Conservation (phyloP, 495 filamentous ascomycete genomes). For the Sordaria brevicollis region DNA sequence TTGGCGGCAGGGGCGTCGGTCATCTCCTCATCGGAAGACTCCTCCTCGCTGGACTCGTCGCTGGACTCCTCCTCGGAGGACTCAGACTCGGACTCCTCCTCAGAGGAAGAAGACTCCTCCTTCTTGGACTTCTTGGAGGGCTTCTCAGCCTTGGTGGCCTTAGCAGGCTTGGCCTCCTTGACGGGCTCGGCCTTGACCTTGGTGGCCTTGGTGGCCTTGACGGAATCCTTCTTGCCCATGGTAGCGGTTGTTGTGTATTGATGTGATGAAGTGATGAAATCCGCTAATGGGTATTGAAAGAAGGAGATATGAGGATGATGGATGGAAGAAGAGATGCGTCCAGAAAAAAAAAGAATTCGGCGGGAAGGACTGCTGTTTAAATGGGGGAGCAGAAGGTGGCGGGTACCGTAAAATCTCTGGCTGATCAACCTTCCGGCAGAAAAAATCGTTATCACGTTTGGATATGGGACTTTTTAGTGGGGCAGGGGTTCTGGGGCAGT, state of each 20-base stretch:
- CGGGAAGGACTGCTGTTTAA: constrained; percentile 11
- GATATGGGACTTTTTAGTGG: constrained; percentile 9
- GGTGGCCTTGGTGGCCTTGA: constrained; percentile 37
- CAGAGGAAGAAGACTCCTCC: constrained; percentile 9
- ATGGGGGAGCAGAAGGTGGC: constrained; percentile 17
- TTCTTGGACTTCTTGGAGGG: constrained; percentile 15
- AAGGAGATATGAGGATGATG: constrained; percentile 12
- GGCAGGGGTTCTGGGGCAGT: background rate
- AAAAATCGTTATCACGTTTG: constrained; percentile 10
- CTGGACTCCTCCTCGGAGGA: constrained; percentile 15
- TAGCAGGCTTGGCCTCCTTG: constrained; percentile 31
- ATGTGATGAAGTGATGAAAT: constrained; percentile 7
- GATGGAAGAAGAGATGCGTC: constrained; percentile 1
- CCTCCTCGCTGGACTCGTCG: constrained; percentile 24
- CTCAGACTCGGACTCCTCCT: constrained; percentile 1
- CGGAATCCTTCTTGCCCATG: constrained; percentile 50
- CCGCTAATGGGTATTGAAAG: constrained; percentile 5
- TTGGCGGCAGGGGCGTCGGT: constrained; percentile 33
- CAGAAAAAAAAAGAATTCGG: constrained; percentile 4
- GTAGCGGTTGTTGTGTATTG: constrained; percentile 11
- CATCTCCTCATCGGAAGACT: constrained; percentile 38
- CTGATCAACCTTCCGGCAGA: background rate
- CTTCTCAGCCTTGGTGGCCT: constrained; percentile 30
- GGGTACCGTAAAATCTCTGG: constrained; percentile 1
- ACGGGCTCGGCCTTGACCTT: constrained; percentile 21